Percentiles rank a stretch among this genome's conserved stretches.
phyloP scores from a whole-genome alignment of 1,139 yeast genomes.

The Lodderomyces beijingensis region DNA sequence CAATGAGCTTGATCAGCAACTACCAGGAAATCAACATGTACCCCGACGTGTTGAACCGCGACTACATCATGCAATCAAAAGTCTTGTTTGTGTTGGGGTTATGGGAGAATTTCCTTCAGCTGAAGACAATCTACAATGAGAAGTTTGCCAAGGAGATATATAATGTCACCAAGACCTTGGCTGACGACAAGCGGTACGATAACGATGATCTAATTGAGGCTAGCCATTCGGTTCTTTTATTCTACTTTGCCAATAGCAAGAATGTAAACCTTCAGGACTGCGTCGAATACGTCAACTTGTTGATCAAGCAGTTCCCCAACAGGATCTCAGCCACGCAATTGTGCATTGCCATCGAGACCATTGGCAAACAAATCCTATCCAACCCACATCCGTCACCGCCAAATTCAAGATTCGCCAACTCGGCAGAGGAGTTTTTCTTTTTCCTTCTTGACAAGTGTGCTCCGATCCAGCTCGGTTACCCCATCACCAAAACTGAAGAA shows the following conservation, averaged over 20 bases:
- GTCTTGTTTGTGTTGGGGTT: conserved; percentile 54
- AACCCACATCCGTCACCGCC: conserved; percentile 26
- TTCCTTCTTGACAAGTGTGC: conserved; percentile 36
- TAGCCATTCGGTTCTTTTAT: conserved; percentile 62
- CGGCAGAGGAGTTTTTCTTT: conserved; percentile 38
- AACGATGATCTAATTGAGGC: conserved; percentile 51
- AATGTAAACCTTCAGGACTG: conserved; percentile 25
- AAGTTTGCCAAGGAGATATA: conserved; percentile 33
- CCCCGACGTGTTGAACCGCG: conserved; percentile 26
- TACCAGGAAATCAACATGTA: conserved; percentile 36
- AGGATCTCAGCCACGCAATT: conserved; percentile 55
- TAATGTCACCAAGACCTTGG: conserved; percentile 40
- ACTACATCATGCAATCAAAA: conserved; percentile 43
- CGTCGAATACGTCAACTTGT: conserved; percentile 28
- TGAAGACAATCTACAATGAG: conserved; percentile 15
- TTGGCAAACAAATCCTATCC: conserved; percentile 50
- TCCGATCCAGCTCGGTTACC: conserved; percentile 27
- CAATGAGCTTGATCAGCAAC: conserved; percentile 38
- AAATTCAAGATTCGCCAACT: conserved; percentile 16
- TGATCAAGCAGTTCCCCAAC: conserved; percentile 51
- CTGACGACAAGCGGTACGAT: conserved; percentile 25
- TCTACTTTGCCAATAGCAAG: conserved; percentile 31
- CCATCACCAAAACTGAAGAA: conserved; percentile 17
- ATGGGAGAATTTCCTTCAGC: conserved; percentile 54
- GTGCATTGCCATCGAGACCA: conserved; percentile 53